Evolutionary conservation across 2,329 filamentous ascomycete species (phyloP), one percentile per base, ranked within the genome.

Genomic region (Rachicladosporium sp.): DNA sequence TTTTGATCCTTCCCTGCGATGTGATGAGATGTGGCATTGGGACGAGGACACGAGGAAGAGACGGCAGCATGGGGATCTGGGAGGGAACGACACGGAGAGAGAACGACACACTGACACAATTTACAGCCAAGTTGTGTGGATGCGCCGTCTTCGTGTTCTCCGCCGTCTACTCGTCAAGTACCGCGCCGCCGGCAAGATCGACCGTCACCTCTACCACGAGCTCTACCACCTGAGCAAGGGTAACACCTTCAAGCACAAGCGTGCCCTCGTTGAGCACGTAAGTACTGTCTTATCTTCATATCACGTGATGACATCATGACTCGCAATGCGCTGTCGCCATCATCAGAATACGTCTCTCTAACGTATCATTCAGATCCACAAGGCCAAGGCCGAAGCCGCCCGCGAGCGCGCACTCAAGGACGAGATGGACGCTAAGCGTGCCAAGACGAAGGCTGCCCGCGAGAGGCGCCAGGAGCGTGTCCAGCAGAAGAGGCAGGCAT

Each of bases 161-260:
- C 89, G 91, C 68, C 91, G 91, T 68, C 84, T 98, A 49, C 78
- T 98, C 58, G 91, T 95, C 77, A 96, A 96, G 80, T 98, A 98
- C 80, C 91, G 91, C 72, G 89, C 89, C 70, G 84, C 83, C 64
- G 93, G 93, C 71, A 98, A 98, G 84, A 98, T 98, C 69, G 91
- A 98, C 77, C 98, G 98, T 82, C 91, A 98, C 79, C 87, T 98
- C 50, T 98, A 98, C 81, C 91, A 98, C 80, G 88, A 96, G 76
- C 86, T 98, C 58, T 98, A 98, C 80, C 91, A 95, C 73, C 76
- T 93, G 68, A 91, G 84, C 82, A 98, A 98, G 88, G 93, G 91
- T 93, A 98, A 98, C 82, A 89, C 91, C 69, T 98, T 98, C 84
- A 98, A 98, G 88, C 91, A 98, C 86, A 98, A 96, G 88, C 83